Evolutionary conservation across 805 yeast species (phyloP).

Genomic region (Wickerhamomyces subpelliculosus): DNA sequence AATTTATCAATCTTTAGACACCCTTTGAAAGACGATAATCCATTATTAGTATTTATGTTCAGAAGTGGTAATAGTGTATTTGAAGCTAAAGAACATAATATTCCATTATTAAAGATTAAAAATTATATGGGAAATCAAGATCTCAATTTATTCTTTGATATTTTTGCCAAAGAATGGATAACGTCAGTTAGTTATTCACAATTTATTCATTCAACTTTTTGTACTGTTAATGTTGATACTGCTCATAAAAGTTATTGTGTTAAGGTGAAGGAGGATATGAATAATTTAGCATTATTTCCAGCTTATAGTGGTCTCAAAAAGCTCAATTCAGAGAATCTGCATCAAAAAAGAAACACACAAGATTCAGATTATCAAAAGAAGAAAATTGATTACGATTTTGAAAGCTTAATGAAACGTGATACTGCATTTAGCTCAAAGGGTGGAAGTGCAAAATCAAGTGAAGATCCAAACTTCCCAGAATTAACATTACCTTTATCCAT

Average conservation of each 20-base stretch:
- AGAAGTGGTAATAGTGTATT: constrained; percentile 16
- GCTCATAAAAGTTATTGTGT: constrained; percentile 31
- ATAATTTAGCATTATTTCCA: constrained; percentile 23
- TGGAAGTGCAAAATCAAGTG: too few species aligned
- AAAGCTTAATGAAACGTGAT: too few species aligned
- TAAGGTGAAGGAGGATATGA: constrained; percentile 26
- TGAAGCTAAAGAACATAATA: constrained; percentile 8
- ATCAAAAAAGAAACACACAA: background rate
- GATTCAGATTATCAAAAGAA: background rate
- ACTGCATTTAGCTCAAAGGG: too few species aligned
- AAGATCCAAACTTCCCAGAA: constrained; percentile 1
- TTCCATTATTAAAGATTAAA: constrained; percentile 8
- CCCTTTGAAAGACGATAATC: constrained; percentile 19
- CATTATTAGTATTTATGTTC: constrained; percentile 33
- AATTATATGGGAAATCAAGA: constrained; percentile 2
- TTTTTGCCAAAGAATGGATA: constrained; percentile 35
- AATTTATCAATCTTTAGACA: constrained; percentile 25
- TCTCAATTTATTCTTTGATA: constrained; percentile 29
- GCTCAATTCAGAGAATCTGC: background rate
- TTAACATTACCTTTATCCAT: constrained; percentile 8
- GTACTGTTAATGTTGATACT: constrained; percentile 26
- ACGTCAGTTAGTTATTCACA: constrained; percentile 24
- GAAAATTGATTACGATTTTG: too few species aligned
- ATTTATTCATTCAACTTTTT: constrained; percentile 35
- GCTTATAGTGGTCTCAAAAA: constrained; percentile 12